Evolutionary conservation across 2,329 filamentous ascomycete genomes (phyloP).

Genomic region (Claviceps pazoutovae): DNA sequence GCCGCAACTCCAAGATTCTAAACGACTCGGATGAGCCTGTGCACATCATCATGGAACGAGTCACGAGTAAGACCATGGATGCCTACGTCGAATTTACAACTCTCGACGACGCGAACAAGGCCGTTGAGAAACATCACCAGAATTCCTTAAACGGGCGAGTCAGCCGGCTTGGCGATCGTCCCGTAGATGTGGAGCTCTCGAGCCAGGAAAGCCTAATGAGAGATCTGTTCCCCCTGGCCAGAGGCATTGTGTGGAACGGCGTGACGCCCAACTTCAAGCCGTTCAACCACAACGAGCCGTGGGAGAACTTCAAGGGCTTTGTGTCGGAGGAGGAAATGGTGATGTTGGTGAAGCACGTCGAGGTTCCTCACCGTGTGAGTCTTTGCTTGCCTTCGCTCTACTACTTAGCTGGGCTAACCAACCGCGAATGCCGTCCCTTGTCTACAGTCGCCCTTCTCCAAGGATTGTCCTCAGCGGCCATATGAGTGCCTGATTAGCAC

Average conservation of each 20-base stretch:
- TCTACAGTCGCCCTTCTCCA: conserved; percentile 42
- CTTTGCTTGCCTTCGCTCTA: background rate
- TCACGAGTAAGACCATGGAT: conserved; percentile 47
- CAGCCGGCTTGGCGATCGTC: conserved; percentile 41
- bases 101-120: conserved; percentile 37
- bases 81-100: conserved; percentile 44
- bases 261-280: conserved; percentile 26
- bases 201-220: conserved; percentile 44
- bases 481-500: conserved; percentile 54
- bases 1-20: conserved; percentile 40
- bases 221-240: conserved; percentile 45
- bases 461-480: conserved; percentile 47
- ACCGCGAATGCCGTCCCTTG: background rate
- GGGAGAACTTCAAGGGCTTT: conserved; percentile 45
- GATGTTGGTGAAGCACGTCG: conserved; percentile 50
- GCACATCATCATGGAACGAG: conserved; percentile 52
- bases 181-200: conserved; percentile 42
- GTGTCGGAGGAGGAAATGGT: conserved; percentile 48
- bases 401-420: background rate
- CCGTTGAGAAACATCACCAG: conserved; percentile 33
- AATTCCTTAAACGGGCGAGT: conserved; percentile 25
- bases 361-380: conserved; percentile 47
- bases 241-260: conserved; percentile 41
- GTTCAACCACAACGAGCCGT: conserved; percentile 23
- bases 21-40: conserved; percentile 41